Evolutionary conservation across 768 basidiomycete species (phyloP).

Genomic region (Termitomyces bulborhizus): DNA sequence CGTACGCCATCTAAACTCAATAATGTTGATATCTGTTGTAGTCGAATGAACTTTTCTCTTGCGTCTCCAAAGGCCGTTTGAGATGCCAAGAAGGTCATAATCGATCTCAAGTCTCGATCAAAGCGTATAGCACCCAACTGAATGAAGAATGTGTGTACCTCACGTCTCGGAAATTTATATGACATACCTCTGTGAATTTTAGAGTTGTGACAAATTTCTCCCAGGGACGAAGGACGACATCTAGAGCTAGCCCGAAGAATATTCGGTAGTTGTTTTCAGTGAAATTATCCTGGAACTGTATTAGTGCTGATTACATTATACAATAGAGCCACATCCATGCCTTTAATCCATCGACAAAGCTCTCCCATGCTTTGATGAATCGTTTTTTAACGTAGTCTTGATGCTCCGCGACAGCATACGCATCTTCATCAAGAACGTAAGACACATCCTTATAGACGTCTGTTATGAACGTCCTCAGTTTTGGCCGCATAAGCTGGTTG

Average conservation of each 20-base stretch:
- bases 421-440: constrained; percentile 87
- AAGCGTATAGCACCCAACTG: constrained; percentile 95
- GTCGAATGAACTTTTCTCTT: constrained; percentile 83
- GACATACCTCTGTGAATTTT: constrained; percentile 79
- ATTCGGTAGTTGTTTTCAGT: constrained; percentile 84
- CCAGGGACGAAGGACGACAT: constrained; percentile 91
- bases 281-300: constrained; percentile 59
- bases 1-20: constrained; percentile 81
- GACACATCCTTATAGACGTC: constrained; percentile 90
- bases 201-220: constrained; percentile 80
- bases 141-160: neutral
- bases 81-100: constrained; percentile 76
- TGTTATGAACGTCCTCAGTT: constrained; percentile 71
- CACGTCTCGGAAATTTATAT: neutral
- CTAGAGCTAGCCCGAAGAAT: constrained; percentile 81
- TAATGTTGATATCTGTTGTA: constrained; percentile 91
- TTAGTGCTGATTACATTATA: neutral
- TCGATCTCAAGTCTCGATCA: constrained; percentile 84
- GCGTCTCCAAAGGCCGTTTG: constrained; percentile 89
- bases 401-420: constrained; percentile 77
- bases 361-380: constrained; percentile 87
- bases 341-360: constrained; percentile 80
- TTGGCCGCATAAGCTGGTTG: constrained; percentile 89
- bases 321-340: constrained; percentile 28
- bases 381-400: constrained; percentile 84